A percentile compares a stretch with the other conserved stretches of the same genome.
Evolutionary conservation across 2,329 filamentous ascomycete genomes (phyloP).

Genomic region (Madurella fahalii): DNA sequence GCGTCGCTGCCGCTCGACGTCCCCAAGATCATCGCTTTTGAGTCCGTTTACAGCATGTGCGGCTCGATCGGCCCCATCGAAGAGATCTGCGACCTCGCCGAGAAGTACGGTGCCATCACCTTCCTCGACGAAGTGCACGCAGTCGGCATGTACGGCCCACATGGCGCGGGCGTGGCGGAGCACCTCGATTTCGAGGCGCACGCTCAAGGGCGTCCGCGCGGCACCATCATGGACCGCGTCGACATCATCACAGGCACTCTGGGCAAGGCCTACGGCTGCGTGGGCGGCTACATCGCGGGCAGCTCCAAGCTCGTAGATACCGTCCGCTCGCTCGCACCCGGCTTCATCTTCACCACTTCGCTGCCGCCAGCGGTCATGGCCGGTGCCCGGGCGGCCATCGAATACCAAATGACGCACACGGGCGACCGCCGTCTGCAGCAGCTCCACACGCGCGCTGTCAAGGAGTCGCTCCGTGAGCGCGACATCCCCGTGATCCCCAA

Average conservation of each 20-base stretch:
- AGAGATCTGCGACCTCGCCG: slow-evolving; percentile 90
- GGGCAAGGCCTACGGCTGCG: slow-evolving; percentile 95
- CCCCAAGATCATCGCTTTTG: slow-evolving; percentile 97
- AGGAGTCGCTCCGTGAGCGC: slow-evolving; percentile 70
- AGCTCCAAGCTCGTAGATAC: slow-evolving; percentile 83
- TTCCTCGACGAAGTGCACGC: slow-evolving; percentile 99
- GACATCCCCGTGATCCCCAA: slow-evolving; percentile 98
- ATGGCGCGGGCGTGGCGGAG: slow-evolving; percentile 92
- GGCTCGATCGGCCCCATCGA: slow-evolving; percentile 95
- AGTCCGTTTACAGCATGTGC: slow-evolving; percentile 99
- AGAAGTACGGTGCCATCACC: slow-evolving; percentile 96
- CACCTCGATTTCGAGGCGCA: slow-evolving; percentile 93
- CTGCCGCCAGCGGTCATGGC: slow-evolving; percentile 96
- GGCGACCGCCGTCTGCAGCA: slow-evolving; percentile 91
- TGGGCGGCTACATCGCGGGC: slow-evolving; percentile 95
- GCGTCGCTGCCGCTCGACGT: slow-evolving; percentile 78
- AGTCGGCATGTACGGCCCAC: slow-evolving; percentile 97
- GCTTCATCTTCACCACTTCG: slow-evolving; percentile 98
- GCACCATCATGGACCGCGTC: slow-evolving; percentile 90
- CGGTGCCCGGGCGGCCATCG: slow-evolving; percentile 83
- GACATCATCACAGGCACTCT: slow-evolving; percentile 98
- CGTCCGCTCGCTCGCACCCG: slow-evolving; percentile 88
- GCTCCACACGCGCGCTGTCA: slow-evolving; percentile 91
- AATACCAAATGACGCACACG: slow-evolving; percentile 83
- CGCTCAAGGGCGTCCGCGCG: slow-evolving; percentile 65